Base-by-base conservation (phyloP, 2,329 filamentous ascomycete genomes). In the Colletotrichum liaoningense region DNA sequence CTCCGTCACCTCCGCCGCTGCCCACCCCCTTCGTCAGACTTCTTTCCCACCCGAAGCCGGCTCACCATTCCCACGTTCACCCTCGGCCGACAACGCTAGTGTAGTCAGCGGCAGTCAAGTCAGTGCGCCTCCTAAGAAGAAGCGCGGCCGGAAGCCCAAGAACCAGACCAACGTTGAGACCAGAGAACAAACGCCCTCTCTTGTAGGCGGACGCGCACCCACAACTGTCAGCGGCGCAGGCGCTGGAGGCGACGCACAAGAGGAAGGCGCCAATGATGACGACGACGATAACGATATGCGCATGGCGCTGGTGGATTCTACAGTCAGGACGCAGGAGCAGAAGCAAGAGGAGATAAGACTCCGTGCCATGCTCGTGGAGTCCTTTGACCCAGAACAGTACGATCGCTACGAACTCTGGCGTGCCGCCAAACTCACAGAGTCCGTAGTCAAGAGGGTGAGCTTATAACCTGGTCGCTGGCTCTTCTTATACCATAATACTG, bases 21-120 rank as follows among this genome's bases (percentile, higher is more conserved):
- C 89, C 0, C 93, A 94, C 76, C 93, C 93, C 1, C 89, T 97
- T 1, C 93, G 94, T 52, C 93, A 95, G 79, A 95, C 94, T 5
- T 95, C 93, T 0, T 97, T 95, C 79, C 93, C 93, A 0, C 93
- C 93, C 30, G 92, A 90, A 67, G 83, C 82, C 42, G 82, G 86
- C 26, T 90, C 89, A 2, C 87, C 89, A 0, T 88, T 88, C 54
- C 86, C 86, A 22, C 89, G 92, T 19, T 94, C 92, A 0, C 93
- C 93, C 0, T 93, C 91, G 1, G 85, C 91, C 63, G 92, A 93
- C 71, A 87, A 84, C 9, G 84, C 86, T 68, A 91, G 89, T 49
- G 84, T 91, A 57, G 88, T 92, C 19, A 91, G 90, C 74, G 91
- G 90, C 38, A 92, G 90, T 62, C 88, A 88, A 59, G 87, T 88